Percentiles rank a stretch among this genome's conserved stretches.
Conservation (phyloP, 2,329 filamentous ascomycete species). For the Calonectria pteridis region DNA sequence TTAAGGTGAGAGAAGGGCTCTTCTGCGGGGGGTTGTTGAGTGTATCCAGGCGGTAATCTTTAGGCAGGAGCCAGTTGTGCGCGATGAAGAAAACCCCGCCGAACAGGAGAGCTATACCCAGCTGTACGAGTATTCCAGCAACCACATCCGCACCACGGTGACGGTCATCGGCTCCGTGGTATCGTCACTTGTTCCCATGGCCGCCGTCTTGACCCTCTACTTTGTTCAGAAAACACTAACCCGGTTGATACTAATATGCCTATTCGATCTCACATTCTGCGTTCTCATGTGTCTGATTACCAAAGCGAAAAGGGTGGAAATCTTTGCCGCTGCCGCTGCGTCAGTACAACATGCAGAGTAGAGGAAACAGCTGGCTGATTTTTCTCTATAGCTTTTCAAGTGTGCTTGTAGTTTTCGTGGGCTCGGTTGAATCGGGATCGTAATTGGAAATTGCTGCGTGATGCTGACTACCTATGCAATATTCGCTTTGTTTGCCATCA, state of each 20-base stretch:
- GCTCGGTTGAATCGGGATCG: neutral
- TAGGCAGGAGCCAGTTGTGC: neutral
- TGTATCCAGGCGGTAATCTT: neutral
- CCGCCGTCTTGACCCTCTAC: neutral
- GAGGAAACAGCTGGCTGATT: neutral
- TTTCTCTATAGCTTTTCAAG: neutral
- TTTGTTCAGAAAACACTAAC: neutral
- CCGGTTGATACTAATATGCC: neutral
- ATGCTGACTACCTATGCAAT: neutral
- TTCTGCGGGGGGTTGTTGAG: neutral
- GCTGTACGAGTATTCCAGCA: neutral
- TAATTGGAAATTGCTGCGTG: neutral
- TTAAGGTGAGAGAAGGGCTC: neutral
- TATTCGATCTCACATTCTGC: neutral
- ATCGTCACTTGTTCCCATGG: neutral
- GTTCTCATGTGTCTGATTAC: neutral
- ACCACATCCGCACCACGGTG: neutral
- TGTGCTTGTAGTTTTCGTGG: neutral
- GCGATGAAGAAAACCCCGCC: neutral
- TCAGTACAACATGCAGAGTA: neutral
- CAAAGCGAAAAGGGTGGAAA: neutral
- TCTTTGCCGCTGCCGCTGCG: neutral
- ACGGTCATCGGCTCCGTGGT: neutral
- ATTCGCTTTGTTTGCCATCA: neutral
- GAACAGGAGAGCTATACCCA: neutral